Evolutionary conservation across 2,329 filamentous ascomycete species (phyloP).

Genomic region (Colletotrichum liaoningense): DNA sequence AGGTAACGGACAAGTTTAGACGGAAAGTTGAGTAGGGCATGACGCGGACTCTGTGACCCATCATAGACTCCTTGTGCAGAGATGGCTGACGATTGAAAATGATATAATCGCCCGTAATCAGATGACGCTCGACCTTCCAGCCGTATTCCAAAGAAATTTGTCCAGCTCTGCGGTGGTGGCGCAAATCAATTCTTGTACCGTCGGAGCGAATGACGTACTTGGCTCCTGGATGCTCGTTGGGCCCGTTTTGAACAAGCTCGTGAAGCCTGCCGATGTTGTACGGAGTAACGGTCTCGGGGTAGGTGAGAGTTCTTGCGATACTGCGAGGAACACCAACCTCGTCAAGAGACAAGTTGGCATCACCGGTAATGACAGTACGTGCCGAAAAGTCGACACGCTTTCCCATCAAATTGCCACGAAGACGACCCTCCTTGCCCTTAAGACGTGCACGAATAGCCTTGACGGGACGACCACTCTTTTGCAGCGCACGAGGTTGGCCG

Average conservation of each 20-base stretch:
- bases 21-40: conserved; percentile 99
- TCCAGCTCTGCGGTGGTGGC: conserved; percentile 89
- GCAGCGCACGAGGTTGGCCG: conserved; percentile 90
- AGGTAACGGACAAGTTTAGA: conserved; percentile 96
- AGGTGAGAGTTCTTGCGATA: conserved; percentile 93
- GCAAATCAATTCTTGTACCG: conserved; percentile 93
- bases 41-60: conserved; percentile 96
- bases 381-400: conserved; percentile 99
- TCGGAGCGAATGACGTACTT: conserved; percentile 96
- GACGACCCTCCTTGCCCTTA: conserved; percentile 98
- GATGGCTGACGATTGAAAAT: conserved; percentile 99
- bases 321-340: conserved; percentile 96
- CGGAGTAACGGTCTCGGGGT: conserved; percentile 95
- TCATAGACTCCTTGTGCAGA: conserved; percentile 99
- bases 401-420: conserved; percentile 98
- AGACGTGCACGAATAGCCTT: conserved; percentile 97
- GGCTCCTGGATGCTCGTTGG: conserved; percentile 93
- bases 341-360: conserved; percentile 94
- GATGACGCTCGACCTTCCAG: conserved; percentile 98
- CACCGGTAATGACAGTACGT: conserved; percentile 99
- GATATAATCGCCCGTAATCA: conserved; percentile 96
- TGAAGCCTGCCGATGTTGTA: conserved; percentile 97
- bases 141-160: conserved; percentile 92
- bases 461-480: conserved; percentile 96
- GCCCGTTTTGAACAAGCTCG: conserved; percentile 89